Conservation (phyloP, 2,329 filamentous ascomycete species). For the Thielaviopsis populi region DNA sequence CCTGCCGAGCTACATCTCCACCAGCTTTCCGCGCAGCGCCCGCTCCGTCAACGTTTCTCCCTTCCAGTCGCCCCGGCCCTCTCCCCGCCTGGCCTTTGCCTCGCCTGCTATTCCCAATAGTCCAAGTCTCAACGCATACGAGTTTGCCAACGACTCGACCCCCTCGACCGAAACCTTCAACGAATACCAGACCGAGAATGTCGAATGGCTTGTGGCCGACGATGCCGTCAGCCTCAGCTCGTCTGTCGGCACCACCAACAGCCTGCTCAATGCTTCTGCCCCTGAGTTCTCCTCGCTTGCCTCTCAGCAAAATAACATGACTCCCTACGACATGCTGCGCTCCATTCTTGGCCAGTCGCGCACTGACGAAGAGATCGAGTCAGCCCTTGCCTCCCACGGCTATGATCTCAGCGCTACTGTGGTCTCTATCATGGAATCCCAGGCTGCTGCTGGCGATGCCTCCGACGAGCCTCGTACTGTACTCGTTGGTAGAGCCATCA, state of each 20-base stretch:
- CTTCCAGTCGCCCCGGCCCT: slow-evolving; percentile 85
- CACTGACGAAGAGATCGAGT: slow-evolving; percentile 86
- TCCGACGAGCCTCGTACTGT: slow-evolving; percentile 47
- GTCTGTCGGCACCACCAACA: slow-evolving; percentile 49
- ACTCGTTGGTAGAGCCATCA: slow-evolving; percentile 81
- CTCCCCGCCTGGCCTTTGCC: slow-evolving; percentile 76
- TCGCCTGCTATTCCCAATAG: slow-evolving; percentile 87
- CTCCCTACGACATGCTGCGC: slow-evolving; percentile 91
- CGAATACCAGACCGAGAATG: slow-evolving; percentile 82
- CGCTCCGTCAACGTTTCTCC: slow-evolving; percentile 70
- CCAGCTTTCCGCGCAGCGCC: slow-evolving; percentile 60
- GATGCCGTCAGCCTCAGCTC: slow-evolving; percentile 68
- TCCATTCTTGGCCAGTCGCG: slow-evolving; percentile 82
- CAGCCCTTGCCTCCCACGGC: slow-evolving; percentile 72
- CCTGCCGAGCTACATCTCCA: slow-evolving; percentile 68
- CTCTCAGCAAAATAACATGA: slow-evolving; percentile 72
- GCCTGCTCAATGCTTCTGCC: slow-evolving; percentile 60
- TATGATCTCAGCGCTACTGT: slow-evolving; percentile 92
- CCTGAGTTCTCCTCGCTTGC: slow-evolving; percentile 54
- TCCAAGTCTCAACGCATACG: slow-evolving; percentile 85
- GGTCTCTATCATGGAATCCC: slow-evolving; percentile 64
- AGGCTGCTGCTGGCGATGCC: slow-evolving; percentile 28
- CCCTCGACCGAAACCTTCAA: slow-evolving; percentile 76
- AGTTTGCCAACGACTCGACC: slow-evolving; percentile 71
- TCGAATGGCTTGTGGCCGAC: slow-evolving; percentile 94